Conservation (phyloP, 73 alveolate genomes). For the Paramecium caudatum region DNA sequence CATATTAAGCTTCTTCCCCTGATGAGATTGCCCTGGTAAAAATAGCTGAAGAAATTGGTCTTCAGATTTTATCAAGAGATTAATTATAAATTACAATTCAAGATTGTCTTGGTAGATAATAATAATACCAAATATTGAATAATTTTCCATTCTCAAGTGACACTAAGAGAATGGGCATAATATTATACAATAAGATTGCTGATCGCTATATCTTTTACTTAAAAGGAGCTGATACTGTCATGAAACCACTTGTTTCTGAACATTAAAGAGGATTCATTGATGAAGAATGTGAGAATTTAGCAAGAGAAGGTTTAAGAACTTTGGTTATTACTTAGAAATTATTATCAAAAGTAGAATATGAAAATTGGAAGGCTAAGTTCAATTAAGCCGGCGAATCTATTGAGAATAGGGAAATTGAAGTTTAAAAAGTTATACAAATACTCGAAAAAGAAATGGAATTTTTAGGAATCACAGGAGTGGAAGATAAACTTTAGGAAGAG, state of each 20-base stretch:
- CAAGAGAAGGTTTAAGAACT: conserved; percentile 96
- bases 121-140: conserved; percentile 87
- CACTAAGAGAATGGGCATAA: conserved; percentile 96
- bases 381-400: conserved; percentile 85
- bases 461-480: conserved; percentile 97
- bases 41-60: conserved; percentile 89
- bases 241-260: conserved; percentile 89
- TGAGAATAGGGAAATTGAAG: conserved; percentile 86
- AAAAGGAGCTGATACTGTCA: conserved; percentile 98
- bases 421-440: conserved; percentile 80
- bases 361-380: conserved; percentile 83
- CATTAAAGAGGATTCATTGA: conserved; percentile 82
- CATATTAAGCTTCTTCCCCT: conserved; percentile 92
- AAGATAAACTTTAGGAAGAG: conserved; percentile 93
- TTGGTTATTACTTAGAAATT: conserved; percentile 89
- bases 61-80: conserved; percentile 83
- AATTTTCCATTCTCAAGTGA: conserved; percentile 94
- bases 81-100: conserved; percentile 79
- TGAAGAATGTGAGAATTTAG: conserved; percentile 94
- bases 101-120: conserved; percentile 79
- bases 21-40: conserved; percentile 97
- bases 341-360: conserved; percentile 82
- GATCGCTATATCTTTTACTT: conserved; percentile 87
- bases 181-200: conserved; percentile 81
- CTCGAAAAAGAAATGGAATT: conserved; percentile 92